Base-by-base conservation (phyloP, 2,329 filamentous ascomycete genomes). In the Diaporthe ilicicola region DNA sequence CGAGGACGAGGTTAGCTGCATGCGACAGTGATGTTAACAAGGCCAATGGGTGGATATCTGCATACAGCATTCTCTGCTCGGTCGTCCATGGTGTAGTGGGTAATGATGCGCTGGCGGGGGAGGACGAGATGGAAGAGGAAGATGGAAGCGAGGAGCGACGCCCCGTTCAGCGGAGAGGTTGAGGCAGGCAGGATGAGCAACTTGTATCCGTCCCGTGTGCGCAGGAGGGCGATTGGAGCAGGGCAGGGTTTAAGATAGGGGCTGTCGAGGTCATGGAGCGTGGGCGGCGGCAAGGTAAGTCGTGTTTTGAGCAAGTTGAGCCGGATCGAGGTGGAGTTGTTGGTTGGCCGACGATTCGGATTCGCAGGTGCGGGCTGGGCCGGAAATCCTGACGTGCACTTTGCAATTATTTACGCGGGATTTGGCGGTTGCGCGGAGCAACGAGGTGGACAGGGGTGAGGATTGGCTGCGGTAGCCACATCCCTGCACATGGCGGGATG, bases 11-110 rank as follows among this genome's bases (percentile, higher is more conserved):
- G 53, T 59, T 42, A 68, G 55, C 51, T 5, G 32, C 32, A 29
- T 44, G 48, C 46, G 37, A 67, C 22, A n/a, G 24, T 27, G 65
- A 15, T 10, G 15, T 61, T 61, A 56, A 3, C n/a, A 50, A n/a
- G 24, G 24, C 15, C 24, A 56, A 27, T 54, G 5, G 54, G 46
- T 32, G 24, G 17, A 37, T 37, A 51, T 19, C 48, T 48, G 74
- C 79, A 64, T 77, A 82, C 81, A 75, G 76, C 73, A 73, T 81
- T 81, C 73, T 81, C 80, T 46, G 77, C 74, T 50, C 75, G 62
- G n/a, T 56, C 73, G 68, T 82, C 81, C 80, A 82, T 82, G 74
- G 64, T 73, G 55, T 71, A 73, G 64, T 56, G 55, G 71, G 73
- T 80, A 76, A 76, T 50, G 34, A 74, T 76, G 75, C 74, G 64